Evolutionary conservation across 2,329 filamentous ascomycete genomes (phyloP), one percentile per base, ranked within the genome.

Genomic region (Penicillium italicum): DNA sequence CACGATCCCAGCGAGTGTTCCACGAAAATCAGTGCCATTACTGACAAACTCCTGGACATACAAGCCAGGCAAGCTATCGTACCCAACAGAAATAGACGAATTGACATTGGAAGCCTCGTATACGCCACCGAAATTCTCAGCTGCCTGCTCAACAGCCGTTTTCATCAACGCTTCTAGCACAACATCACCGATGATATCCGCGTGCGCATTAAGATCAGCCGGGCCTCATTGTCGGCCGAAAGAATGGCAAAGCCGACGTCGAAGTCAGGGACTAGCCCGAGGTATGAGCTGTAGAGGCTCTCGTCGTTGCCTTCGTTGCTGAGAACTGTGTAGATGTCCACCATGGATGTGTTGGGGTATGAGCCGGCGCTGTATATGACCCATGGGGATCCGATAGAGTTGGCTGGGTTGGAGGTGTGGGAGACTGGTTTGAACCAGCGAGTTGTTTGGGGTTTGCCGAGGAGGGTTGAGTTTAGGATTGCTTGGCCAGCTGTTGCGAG

Each of bases 401-500:
- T 43, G 41, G 26, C 26, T 8, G 26, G 24, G 3, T 43, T 43
- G 6, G 41, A 43, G n/a, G 41, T 43, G 60, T 74, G 72, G 2
- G 74, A 59, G 6, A 69, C 69, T 0, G 75, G 76, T 53, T 77
- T 75, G 40, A 78, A 61, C 76, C 75, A 78, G 43, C 66, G 69
- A 10, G 71, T 66, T 16, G 74, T 77, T 38, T 68, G 63, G 18
- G 67, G 62, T 6, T 58, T 37, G 14, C 65, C 33, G 4, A 78
- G 64, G 6, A 78, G 66, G 26, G 41, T 43, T 43, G 41, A 43
- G 0, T 65, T 67, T 2, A 77, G 63, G 31, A 78, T 77, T 24
- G 72, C 67, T 42, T 67, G 60, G 56, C 41, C 41, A 4, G 41
- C 41, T 30, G 5, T 43, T 43, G 41, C 41, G 4, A 43, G 41